These are phyloP conservation scores for Syzygium jambos DNA, from an alignment of 345 rosid genomes.

Conservation along the genomic window DNA sequence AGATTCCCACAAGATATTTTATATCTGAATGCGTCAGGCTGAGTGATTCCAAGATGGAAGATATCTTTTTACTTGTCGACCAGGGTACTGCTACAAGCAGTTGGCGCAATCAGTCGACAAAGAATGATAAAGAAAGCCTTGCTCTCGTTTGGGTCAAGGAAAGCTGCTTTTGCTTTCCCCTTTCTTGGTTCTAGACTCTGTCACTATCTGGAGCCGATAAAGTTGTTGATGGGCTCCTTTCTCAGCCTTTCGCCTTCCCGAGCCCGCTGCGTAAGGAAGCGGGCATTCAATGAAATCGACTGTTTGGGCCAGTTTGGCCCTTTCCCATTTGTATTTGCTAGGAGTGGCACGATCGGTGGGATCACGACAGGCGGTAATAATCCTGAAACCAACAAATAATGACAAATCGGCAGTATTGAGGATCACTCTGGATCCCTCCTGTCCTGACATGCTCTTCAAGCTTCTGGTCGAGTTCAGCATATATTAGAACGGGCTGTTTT, in stretches of 20 bases:
- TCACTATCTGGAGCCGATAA: neutral
- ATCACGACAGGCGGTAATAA: neutral
- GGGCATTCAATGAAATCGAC: neutral
- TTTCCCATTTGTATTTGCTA: neutral
- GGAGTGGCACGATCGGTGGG: neutral
- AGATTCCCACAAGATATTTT: neutral
- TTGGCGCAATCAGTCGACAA: neutral
- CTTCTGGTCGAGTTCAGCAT: neutral
- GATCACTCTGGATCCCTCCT: neutral
- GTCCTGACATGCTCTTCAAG: neutral
- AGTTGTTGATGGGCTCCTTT: neutral
- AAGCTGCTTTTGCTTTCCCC: neutral
- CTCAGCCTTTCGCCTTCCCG: neutral
- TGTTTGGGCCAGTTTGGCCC: neutral
- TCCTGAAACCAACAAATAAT: neutral
- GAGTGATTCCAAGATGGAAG: neutral
- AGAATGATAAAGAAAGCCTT: neutral
- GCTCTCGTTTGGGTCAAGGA: neutral
- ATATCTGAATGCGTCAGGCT: neutral
- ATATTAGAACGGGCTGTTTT: neutral
- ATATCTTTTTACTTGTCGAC: neutral
- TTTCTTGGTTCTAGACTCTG: neutral
- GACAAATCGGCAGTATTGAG: neutral
- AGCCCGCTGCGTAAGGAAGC: neutral
- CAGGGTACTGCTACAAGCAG: neutral